Conservation (phyloP, 2,329 filamentous ascomycete species). For the Aaosphaeria arxii region DNA sequence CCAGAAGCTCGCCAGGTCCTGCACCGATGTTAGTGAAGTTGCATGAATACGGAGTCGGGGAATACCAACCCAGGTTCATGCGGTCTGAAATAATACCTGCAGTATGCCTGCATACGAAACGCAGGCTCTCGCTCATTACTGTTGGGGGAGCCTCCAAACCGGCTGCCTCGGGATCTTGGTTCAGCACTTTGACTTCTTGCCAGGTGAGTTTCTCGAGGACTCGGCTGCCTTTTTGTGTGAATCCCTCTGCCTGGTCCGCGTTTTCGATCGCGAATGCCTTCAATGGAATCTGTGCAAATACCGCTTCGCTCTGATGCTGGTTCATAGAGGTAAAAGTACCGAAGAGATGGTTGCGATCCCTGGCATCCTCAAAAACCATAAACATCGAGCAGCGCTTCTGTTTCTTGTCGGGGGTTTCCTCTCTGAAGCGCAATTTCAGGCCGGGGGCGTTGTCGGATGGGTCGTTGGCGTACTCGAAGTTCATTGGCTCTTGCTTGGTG, state of each 20-base stretch:
- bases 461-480: slow-evolving; percentile 64
- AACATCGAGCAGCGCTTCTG: slow-evolving; percentile 61
- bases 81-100: slow-evolving; percentile 79
- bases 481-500: slow-evolving; percentile 61
- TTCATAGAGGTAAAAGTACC: slow-evolving; percentile 70
- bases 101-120: slow-evolving; percentile 72
- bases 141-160: slow-evolving; percentile 61
- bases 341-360: slow-evolving; percentile 69
- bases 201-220: slow-evolving; percentile 52
- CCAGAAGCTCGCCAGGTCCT: slow-evolving; percentile 45
- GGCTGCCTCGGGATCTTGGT: slow-evolving; percentile 58
- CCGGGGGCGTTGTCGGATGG: slow-evolving; percentile 68
- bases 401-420: slow-evolving; percentile 48
- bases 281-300: slow-evolving; percentile 68
- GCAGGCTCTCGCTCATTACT: slow-evolving; percentile 72
- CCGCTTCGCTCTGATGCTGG: slow-evolving; percentile 64
- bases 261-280: slow-evolving; percentile 64
- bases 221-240: slow-evolving; percentile 37
- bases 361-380: slow-evolving; percentile 71
- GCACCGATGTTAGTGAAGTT: slow-evolving; percentile 3
- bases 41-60: background rate
- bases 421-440: slow-evolving; percentile 68
- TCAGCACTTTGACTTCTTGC: slow-evolving; percentile 70
- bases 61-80: slow-evolving; percentile 63
- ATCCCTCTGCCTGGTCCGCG: slow-evolving; percentile 48